A percentile compares a stretch with the other conserved stretches of the same genome.
Conservation (phyloP, 768 basidiomycete species). For the Boletus rex-veris region DNA sequence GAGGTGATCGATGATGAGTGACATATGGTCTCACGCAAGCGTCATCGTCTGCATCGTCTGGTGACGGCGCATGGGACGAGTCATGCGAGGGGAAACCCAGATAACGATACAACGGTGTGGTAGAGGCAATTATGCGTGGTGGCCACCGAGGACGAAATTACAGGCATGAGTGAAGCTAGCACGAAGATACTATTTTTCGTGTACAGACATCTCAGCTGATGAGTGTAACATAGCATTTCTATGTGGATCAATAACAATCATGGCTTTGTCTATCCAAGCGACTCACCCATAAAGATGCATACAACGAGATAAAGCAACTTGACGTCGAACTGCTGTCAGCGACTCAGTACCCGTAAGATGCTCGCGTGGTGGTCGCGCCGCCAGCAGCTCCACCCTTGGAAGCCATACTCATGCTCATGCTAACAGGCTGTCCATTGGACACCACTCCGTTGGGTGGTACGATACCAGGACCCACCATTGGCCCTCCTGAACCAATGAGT, state of each 20-base stretch:
- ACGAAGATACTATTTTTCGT: conserved; percentile 18
- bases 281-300: conserved; percentile 17
- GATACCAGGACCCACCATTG: conserved; percentile 29
- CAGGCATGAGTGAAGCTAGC: conserved; percentile 13
- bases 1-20: background rate
- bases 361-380: conserved; percentile 30
- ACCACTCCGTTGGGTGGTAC: conserved; percentile 26
- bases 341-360: conserved; percentile 40
- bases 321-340: background rate
- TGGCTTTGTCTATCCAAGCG: background rate
- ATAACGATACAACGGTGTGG: conserved; percentile 10
- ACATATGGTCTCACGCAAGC: conserved; percentile 19
- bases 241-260: background rate
- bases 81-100: conserved; percentile 2
- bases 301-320: conserved; percentile 2
- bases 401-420: conserved; percentile 42
- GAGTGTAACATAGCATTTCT: conserved; percentile 16
- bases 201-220: conserved; percentile 18
- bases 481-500: conserved; percentile 45
- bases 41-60: conserved; percentile 18
- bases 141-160: conserved; percentile 15
- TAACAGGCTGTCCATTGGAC: conserved; percentile 37
- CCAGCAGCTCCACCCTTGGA: conserved; percentile 34
- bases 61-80: conserved; percentile 5
- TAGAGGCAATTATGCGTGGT: conserved; percentile 11